Evolutionary conservation across 257 asterid genomes (phyloP), one percentile per base, ranked within the genome.

Genomic region (Capsicum rhomboideum): DNA sequence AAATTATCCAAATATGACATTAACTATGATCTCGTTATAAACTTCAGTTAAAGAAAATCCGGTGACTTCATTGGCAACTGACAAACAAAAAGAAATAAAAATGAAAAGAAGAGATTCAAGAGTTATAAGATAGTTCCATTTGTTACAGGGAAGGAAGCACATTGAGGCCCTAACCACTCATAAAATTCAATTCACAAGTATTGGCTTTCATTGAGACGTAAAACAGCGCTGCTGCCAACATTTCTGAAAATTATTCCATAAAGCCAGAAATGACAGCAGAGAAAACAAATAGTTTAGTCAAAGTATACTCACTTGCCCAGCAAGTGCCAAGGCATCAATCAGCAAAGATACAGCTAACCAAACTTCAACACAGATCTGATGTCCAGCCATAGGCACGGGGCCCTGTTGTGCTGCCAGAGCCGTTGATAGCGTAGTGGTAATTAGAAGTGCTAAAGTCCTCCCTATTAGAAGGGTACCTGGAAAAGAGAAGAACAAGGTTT

Each of bases 321-420:
- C 95, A 88, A 96, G 97, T 74, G 98, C 99, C 82, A 96, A 86
- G 86, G 98, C 98, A 88, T 96, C 98, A 85, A 93, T 96, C 67
- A 96, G 94, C 94, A 96, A 86, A 82, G 99, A 96, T 82, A 96
- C 85, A 55, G 98, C 98, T 89, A 96, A 59, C 99, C 99, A 96
- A 85, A 96, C 93, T 92, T 96, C 89, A 87, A 96, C 92, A 90
- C 98, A 93, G 82, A 96, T 96, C 88, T 96, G 95, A 88, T 87
- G 87, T 46, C 98, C 99, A 49, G 99, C 99, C 99, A 96, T 94
- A 66, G 90, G 89, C 81, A 84, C 54, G 37, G 98, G 91, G 8
- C 99, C 99, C 87, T 90, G 92, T 88, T 85, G 90, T 78, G 99
- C 98, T 86, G 97, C 99, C 95, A 94, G 83, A 58, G 99, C 95